Conservation (phyloP, 768 basidiomycete species). For the Hortiboletus flavorubellus region DNA sequence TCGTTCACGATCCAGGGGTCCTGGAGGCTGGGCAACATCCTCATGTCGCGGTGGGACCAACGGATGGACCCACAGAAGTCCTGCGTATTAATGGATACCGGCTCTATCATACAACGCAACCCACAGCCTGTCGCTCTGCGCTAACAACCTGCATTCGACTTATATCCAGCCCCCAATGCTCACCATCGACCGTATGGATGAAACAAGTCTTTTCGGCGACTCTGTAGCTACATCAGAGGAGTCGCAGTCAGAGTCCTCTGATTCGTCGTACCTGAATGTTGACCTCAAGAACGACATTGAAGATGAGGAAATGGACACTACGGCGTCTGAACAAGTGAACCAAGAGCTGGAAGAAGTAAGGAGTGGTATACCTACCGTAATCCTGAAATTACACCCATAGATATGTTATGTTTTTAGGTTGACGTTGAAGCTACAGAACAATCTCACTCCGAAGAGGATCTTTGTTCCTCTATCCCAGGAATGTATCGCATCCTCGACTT, state of each 20-base stretch:
- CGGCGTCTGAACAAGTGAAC: not conserved
- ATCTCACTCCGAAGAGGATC: slow-evolving; percentile 15
- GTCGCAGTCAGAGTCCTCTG: slow-evolving; percentile 14
- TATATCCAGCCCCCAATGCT: slow-evolving; percentile 5
- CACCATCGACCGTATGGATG: slow-evolving; percentile 3
- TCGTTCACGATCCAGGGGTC: not conserved
- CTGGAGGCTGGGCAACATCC: not conserved
- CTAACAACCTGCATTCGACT: not conserved
- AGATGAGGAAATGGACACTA: slow-evolving; percentile 12
- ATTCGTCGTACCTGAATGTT: slow-evolving; percentile 20
- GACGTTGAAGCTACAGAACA: slow-evolving; percentile 15
- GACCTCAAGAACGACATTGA: slow-evolving; percentile 10
- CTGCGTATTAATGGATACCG: slow-evolving; percentile 5
- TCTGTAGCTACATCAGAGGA: slow-evolving; percentile 3
- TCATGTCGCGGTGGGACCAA: not conserved
- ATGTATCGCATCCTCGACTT: slow-evolving; percentile 54
- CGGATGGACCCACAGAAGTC: slow-evolving; percentile 17
- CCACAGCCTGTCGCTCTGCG: not conserved
- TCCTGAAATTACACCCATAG: not conserved
- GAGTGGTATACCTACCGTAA: not conserved
- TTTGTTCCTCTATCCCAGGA: slow-evolving; percentile 35
- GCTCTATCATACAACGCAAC: not conserved
- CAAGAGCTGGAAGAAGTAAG: slow-evolving; percentile 18
- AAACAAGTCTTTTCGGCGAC: not conserved
- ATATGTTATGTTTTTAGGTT: slow-evolving; percentile 3